Base-by-base conservation (phyloP, 2,329 filamentous ascomycete genomes). In the Alternaria solani region DNA sequence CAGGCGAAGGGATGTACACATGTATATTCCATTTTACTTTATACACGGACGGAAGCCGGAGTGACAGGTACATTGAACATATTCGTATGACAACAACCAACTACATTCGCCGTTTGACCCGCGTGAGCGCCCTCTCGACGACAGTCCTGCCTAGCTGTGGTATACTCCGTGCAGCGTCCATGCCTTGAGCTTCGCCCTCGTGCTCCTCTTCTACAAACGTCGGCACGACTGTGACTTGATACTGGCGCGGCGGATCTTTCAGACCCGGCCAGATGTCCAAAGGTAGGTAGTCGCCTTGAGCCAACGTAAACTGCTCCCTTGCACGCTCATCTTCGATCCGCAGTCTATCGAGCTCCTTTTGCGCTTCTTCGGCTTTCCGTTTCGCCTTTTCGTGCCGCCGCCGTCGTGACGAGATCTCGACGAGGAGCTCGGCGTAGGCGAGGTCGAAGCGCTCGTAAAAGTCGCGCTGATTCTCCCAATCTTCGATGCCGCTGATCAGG, bases 391-490 rank as follows among this genome's bases (percentile, higher is more conserved):
- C 87, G 70, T 95, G 91, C 36, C 92, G 87, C 14, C 85, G 82
- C 61, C 87, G 88, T 9, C 95, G 86, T 25, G 95, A 85, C 53
- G 91, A 90, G 6, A 93, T 90, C 77, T 99, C 95, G 1, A 96
- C 85, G 25, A 97, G 85, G 12, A 99, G 82, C 20, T 90, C 89
- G 67, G 93, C 91, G 73, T 99, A 98, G 0, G 93, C 92, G 53
- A 88, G 86, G 20, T 91, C 85, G 71, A 98, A 99, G 18, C 90
- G 89, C 62, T 94, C 91, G 78, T 97, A 98, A 70, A 97, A 92
- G n/a, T 87, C 83, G 11, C 88, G 85, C 70, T 97, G 86, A 23
- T 88, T 87, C 52, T 90, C 88, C 78, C 98, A 90, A 71, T 96
- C 92, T 9, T 85, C 82, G 41, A 97, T 75, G 25, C 77, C 77